phyloP scores from a whole-genome alignment of 2,329 filamentous ascomycete genomes.

The Verticillium zaregamsianum region DNA sequence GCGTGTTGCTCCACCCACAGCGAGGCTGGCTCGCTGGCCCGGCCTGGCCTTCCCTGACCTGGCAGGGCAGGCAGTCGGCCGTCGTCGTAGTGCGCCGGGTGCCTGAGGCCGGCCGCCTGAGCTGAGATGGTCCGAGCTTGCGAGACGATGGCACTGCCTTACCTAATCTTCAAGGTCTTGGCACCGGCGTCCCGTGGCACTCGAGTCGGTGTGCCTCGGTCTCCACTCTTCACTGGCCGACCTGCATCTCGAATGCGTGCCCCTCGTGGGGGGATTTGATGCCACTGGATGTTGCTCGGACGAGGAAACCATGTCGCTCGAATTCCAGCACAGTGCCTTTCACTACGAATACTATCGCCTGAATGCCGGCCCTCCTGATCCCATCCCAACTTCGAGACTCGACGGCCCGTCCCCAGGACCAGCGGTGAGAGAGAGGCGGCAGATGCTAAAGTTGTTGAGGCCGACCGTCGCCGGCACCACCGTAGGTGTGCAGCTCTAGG shows the following conservation, averaged over 20 bases:
- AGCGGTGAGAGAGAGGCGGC: neutral
- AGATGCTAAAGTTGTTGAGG: neutral
- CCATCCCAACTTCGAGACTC: too few species aligned
- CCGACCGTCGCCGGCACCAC: neutral
- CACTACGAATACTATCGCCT: too few species aligned
- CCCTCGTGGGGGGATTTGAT: neutral
- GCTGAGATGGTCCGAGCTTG: too few species aligned
- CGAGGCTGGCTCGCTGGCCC: neutral
- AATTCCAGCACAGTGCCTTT: too few species aligned
- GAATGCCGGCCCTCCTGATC: too few species aligned
- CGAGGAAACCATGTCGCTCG: too few species aligned
- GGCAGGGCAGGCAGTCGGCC: too few species aligned
- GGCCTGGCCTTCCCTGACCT: too few species aligned
- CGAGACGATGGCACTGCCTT: neutral
- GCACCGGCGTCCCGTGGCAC: neutral
- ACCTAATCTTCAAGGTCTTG: neutral
- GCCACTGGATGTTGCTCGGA: too few species aligned
- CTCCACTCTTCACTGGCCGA: neutral
- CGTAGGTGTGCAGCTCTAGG: neutral
- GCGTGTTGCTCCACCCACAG: conserved; percentile 23
- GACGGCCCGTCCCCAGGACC: neutral
- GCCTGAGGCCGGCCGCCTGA: neutral
- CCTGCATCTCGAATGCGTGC: neutral
- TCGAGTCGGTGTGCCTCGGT: neutral
- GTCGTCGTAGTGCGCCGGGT: neutral